Evolutionary conservation across 2,329 filamentous ascomycete species (phyloP), one percentile per base, ranked within the genome.

Genomic region (Beauveria sp.): DNA sequence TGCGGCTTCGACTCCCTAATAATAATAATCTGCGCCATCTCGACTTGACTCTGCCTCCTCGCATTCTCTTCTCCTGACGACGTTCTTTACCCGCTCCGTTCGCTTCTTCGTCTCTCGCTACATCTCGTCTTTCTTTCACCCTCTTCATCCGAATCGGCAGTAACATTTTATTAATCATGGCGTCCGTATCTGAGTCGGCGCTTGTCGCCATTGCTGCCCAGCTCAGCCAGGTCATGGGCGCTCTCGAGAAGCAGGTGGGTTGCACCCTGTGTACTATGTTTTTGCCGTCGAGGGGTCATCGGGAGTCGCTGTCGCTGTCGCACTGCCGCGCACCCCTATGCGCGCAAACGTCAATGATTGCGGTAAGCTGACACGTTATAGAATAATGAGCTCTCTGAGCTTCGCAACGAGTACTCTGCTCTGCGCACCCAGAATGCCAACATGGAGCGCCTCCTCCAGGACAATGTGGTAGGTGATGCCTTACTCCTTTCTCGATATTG

Each of bases 351-450:
- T 34, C 24, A 20, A 42, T 26, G 34, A n/a, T 4, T 16, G 9
- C 40, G 20, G 34, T 56, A 1, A 34, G 28, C 54, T 59, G 43
- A 63, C 38, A 53, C 24, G 45, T 1, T 18, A 46, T 26, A 69
- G 67, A 68, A 66, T 43, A 53, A 65, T 45, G 67, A 69, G 52
- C 63, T 69, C 63, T 50, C 60, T 5, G 67, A 67, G 58, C 58
- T 69, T 57, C 67, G 67, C 42, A 61, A 48, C 8, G 67, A 69
- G 60, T 68, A 66, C 62, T 40, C 65, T 22, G 65, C 67, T 34
- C 64, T 69, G n/a, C 67, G 67, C 43, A 59, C 64, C 34, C 67
- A 65, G 38, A 69, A 69, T 59, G 62, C 50, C 9, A 66, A 64
- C 54, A 67, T 69, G 62, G 62, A 66, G 60, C 62, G 61, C 40